Percentiles rank a stretch among this genome's conserved stretches.
These are phyloP conservation scores for Candida tropicalis DNA, from an alignment of 1,139 yeast genomes.

Conservation along the genomic window DNA sequence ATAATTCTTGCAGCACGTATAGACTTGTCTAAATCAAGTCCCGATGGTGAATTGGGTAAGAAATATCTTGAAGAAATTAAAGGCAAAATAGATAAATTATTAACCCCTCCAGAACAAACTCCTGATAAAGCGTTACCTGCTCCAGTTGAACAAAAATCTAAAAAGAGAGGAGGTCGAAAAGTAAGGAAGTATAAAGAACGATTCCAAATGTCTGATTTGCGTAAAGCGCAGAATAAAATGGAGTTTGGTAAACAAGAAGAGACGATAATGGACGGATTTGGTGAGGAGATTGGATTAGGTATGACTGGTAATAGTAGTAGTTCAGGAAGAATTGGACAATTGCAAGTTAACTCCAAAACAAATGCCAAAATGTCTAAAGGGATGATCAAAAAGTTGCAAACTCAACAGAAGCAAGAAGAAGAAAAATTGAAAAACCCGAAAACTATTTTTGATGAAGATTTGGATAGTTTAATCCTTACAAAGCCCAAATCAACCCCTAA, in stretches of 20 bases:
- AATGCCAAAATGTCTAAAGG: conserved; percentile 57
- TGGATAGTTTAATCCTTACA: conserved; percentile 19
- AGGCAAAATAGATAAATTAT: conserved; percentile 66
- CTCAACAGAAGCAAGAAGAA: conserved; percentile 14
- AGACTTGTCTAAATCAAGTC: conserved; percentile 52
- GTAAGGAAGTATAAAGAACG: conserved; percentile 80
- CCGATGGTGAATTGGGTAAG: conserved; percentile 59
- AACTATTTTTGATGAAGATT: conserved; percentile 20
- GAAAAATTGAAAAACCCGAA: conserved; percentile 9
- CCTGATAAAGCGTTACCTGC: conserved; percentile 78
- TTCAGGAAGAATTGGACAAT: conserved; percentile 33
- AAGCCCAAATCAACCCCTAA: conserved; percentile 7
- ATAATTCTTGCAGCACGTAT: conserved; percentile 81
- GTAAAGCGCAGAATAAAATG: conserved; percentile 83
- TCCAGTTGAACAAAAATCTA: conserved; percentile 77
- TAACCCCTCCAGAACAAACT: conserved; percentile 74
- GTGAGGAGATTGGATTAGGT: conserved; percentile 84
- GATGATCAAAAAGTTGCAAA: conserved; percentile 48
- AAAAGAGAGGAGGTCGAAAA: conserved; percentile 85
- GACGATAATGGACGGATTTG: conserved; percentile 62
- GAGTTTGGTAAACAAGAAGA: conserved; percentile 78
- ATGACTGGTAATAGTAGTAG: conserved; percentile 54
- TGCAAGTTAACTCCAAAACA: conserved; percentile 42
- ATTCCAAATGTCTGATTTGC: conserved; percentile 77
- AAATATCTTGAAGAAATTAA: conserved; percentile 62